phyloP scores from a whole-genome alignment of 179 eudicot genomes.

The Kewa caespitosa region DNA sequence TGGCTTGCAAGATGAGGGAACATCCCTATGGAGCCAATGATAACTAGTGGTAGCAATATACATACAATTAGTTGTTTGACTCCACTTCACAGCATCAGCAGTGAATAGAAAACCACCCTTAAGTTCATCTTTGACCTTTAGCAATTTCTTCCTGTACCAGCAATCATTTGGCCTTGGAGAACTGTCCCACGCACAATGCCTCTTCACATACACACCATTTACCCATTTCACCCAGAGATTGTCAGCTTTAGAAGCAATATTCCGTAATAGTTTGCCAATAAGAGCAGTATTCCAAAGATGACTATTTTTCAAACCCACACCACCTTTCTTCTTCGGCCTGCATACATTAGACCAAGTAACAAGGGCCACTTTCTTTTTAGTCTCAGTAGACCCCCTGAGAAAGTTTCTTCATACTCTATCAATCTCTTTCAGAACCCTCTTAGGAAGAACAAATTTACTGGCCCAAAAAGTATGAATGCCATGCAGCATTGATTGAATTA shows the following conservation, averaged over 20 bases:
- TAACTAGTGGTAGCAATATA: no score
- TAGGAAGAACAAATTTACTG: neutral
- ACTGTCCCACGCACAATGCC: no score
- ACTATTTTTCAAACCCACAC: neutral
- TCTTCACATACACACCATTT: neutral
- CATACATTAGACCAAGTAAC: neutral
- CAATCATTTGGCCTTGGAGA: no score
- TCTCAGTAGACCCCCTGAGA: neutral
- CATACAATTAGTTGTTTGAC: no score
- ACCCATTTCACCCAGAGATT: neutral
- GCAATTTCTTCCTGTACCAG: no score
- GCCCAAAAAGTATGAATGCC: neutral
- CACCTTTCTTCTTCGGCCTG: neutral
- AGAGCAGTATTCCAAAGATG: neutral
- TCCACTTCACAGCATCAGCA: no score
- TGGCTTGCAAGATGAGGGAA: no score
- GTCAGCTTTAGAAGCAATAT: neutral
- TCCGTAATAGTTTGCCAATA: neutral
- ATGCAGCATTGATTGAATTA: neutral
- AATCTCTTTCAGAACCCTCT: neutral
- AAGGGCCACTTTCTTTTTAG: neutral
- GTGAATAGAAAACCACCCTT: no score
- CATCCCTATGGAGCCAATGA: no score
- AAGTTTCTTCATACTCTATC: neutral
- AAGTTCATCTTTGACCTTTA: no score